Evolutionary conservation across 192 early-diverging fungal species (phyloP), one percentile per base, ranked within the genome.

Genomic region (Lobulomyces angularis): DNA sequence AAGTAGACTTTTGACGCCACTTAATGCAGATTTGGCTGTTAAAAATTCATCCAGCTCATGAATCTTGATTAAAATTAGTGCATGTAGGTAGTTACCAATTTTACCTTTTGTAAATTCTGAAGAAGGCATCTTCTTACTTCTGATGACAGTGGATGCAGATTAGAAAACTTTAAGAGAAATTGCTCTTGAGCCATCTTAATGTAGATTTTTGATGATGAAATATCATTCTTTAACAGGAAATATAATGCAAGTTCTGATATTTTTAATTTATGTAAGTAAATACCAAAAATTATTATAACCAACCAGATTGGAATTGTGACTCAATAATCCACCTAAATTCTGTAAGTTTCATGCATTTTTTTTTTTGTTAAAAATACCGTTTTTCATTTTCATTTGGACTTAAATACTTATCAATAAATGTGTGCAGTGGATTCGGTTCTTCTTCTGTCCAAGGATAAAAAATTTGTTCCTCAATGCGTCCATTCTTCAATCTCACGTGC

Each of bases 11-110:
- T 22, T 22, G 25, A 28, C 19, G 4, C 8, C 26, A 17, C 2
- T 27, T n/a, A 4, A 53, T 37, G 26, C 50, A 57, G 3, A 30
- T 23, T 24, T 39, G 21, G 9, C 47, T 2, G 9, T 40, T 14
- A 70, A 35, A 29, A 62, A 74, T 22, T 74, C 71, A 21, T 74
- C 71, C 46, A 74, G 37, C 43, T 74, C 71, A 0, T 71, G 65
- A 12, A 56, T 56, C 69, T 72, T 27, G 21, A 11, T 4, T 21
- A 2, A 8, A 40, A n/a, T n/a, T n/a, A n/a, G n/a, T n/a, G n/a
- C n/a, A n/a, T n/a, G n/a, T n/a, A n/a, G n/a, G n/a, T n/a, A n/a
- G n/a, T n/a, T n/a, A n/a, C n/a, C n/a, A 17, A 32, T 12, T 32
- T 8, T 2, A 56, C 50, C 36, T 6, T 19, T 31, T 58, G 56